Evolutionary conservation across 805 yeast genomes (phyloP).

Genomic region (Barnettozyma sp.): DNA sequence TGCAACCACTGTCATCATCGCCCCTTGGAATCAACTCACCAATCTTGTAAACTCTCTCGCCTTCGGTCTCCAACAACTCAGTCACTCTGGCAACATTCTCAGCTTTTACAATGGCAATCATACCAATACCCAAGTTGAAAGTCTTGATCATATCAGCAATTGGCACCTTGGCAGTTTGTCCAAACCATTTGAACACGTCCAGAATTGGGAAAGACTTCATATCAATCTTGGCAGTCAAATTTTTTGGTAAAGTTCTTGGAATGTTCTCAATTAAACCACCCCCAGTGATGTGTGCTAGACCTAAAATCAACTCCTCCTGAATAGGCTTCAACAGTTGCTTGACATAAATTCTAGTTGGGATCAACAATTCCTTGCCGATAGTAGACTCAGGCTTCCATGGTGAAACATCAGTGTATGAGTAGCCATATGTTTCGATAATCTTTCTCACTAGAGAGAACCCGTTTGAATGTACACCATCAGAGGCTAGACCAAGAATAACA

Average conservation of each 20-base stretch:
- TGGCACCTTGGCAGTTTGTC: slow-evolving; percentile 87
- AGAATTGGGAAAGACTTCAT: slow-evolving; percentile 79
- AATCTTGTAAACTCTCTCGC: slow-evolving; percentile 69
- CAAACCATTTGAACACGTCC: slow-evolving; percentile 89
- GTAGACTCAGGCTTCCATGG: slow-evolving; percentile 76
- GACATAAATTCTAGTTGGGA: slow-evolving; percentile 93
- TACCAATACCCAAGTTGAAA: slow-evolving; percentile 93
- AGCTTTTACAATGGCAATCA: slow-evolving; percentile 78
- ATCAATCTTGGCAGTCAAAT: slow-evolving; percentile 76
- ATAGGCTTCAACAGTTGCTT: slow-evolving; percentile 78
- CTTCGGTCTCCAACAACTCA: slow-evolving; percentile 48
- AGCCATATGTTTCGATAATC: slow-evolving; percentile 73
- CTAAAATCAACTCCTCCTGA: slow-evolving; percentile 61
- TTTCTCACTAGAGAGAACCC: slow-evolving; percentile 94
- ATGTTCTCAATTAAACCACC: slow-evolving; percentile 96
- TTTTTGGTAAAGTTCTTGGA: slow-evolving; percentile 86
- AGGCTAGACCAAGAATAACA: slow-evolving; percentile 76
- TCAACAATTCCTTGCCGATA: slow-evolving; percentile 78
- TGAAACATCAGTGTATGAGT: slow-evolving; percentile 63
- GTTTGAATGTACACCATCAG: slow-evolving; percentile 94
- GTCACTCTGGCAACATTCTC: slow-evolving; percentile 56
- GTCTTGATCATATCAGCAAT: slow-evolving; percentile 79
- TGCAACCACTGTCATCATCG: slow-evolving; percentile 40
- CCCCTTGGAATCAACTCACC: slow-evolving; percentile 50
- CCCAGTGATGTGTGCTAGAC: slow-evolving; percentile 96